A percentile compares a stretch with the other conserved stretches of the same genome.
These are phyloP conservation scores for Nicotiana rustica DNA, from an alignment of 305 asterid genomes.

Conservation along the genomic window DNA sequence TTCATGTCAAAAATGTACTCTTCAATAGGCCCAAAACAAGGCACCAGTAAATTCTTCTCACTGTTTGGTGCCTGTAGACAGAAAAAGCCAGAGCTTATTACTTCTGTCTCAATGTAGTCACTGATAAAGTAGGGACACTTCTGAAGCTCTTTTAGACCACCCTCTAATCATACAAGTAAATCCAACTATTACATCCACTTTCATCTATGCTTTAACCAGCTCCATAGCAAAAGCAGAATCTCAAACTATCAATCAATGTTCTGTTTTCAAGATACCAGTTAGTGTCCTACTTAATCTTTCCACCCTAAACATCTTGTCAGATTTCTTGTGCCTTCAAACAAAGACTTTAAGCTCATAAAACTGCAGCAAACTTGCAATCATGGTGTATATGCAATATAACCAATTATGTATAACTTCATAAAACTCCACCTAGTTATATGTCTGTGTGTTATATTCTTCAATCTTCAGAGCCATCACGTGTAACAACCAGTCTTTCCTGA, in stretches of 20 bases:
- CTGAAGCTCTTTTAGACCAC: constrained; percentile 34
- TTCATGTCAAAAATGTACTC: constrained; percentile 34
- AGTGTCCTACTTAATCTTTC: constrained; percentile 4
- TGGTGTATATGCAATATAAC: neutral
- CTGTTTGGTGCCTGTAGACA: constrained; percentile 36
- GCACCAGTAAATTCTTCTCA: constrained; percentile 38
- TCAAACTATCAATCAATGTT: constrained; percentile 6
- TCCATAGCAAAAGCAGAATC: constrained; percentile 27
- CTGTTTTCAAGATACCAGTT: constrained; percentile 12
- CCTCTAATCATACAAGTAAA: constrained; percentile 25
- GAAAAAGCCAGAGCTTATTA: constrained; percentile 39
- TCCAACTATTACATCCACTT: constrained; percentile 14
- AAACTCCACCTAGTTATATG: constrained; percentile 13
- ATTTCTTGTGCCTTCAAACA: constrained; percentile 10
- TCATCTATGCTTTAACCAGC: constrained; percentile 24
- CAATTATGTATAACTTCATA: constrained; percentile 19
- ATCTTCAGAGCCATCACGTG: neutral
- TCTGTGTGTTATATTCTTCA: neutral
- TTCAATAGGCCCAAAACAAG: constrained; percentile 39
- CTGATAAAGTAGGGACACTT: constrained; percentile 32
- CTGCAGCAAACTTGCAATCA: constrained; percentile 27
- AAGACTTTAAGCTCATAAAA: constrained; percentile 11
- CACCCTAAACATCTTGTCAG: constrained; percentile 4
- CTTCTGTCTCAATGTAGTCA: constrained; percentile 36
- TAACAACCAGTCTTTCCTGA: neutral